These are phyloP conservation scores for Butyriboletus loyo DNA, from an alignment of 768 basidiomycete genomes.

Conservation along the genomic window DNA sequence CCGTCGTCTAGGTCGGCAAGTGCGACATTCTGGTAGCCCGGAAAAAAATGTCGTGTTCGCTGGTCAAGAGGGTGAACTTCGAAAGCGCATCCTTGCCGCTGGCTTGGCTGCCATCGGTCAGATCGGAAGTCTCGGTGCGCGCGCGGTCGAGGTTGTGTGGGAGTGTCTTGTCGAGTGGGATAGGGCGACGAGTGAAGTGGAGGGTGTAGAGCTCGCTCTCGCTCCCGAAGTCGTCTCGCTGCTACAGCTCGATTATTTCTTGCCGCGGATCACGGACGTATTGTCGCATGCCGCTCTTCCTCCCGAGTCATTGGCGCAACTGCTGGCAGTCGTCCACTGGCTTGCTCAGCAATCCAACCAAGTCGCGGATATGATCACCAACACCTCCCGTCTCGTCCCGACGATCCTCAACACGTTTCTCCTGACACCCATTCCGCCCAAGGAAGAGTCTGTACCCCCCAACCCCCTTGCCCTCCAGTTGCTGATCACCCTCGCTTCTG, in stretches of 20 bases:
- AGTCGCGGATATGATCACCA: constrained; percentile 49
- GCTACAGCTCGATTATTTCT: constrained; percentile 38
- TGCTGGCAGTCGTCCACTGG: constrained; percentile 58
- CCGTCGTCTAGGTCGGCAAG: constrained; percentile 28
- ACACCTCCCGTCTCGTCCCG: constrained; percentile 50
- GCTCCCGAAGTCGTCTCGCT: constrained; percentile 18
- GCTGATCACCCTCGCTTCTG: constrained; percentile 52
- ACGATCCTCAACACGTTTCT: constrained; percentile 56
- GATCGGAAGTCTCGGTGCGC: constrained; percentile 61
- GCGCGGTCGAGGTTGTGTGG: constrained; percentile 73
- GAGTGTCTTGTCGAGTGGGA: constrained; percentile 71
- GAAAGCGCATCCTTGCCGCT: constrained; percentile 63
- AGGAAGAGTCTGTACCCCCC: constrained; percentile 30
- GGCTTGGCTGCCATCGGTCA: constrained; percentile 66
- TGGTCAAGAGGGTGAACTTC: constrained; percentile 40
- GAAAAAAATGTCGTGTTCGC: constrained; percentile 11
- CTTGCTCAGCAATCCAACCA: constrained; percentile 57
- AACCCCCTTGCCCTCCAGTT: constrained; percentile 54
- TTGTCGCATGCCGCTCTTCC: constrained; percentile 43
- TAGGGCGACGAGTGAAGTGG: constrained; percentile 20
- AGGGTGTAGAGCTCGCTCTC: constrained; percentile 43
- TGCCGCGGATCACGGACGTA: constrained; percentile 48
- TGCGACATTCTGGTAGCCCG: neutral
- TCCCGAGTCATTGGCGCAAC: constrained; percentile 48
- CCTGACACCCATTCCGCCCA: constrained; percentile 46